A percentile compares a stretch with the other conserved stretches of the same genome.
Conservation (phyloP, 2,329 filamentous ascomycete genomes). For the Colletotrichum destructivum region DNA sequence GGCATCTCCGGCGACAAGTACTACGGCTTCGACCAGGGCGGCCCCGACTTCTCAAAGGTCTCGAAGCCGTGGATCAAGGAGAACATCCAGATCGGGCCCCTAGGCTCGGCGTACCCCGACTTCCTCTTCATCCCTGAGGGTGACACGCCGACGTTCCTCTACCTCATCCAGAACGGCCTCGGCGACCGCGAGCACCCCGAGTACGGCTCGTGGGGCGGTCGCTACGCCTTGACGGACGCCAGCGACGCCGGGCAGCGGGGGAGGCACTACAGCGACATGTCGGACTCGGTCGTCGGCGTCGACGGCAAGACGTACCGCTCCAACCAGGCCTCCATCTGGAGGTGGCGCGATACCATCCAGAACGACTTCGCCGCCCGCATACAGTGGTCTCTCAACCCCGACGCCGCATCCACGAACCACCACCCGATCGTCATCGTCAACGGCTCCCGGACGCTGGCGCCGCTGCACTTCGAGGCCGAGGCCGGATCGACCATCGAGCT, state of each 20-base stretch:
- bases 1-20: conserved; percentile 60
- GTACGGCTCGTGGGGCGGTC: conserved; percentile 66
- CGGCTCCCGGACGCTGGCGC: conserved; percentile 55
- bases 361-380: conserved; percentile 60
- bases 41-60: conserved; percentile 62
- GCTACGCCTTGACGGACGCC: conserved; percentile 56
- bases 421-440: conserved; percentile 61
- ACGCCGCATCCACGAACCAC: conserved; percentile 57
- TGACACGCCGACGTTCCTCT: conserved; percentile 66
- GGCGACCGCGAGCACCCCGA: conserved; percentile 61
- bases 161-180: conserved; percentile 64
- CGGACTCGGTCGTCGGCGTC: conserved; percentile 48
- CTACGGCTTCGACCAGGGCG: conserved; percentile 61
- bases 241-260: conserved; percentile 42
- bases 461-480: conserved; percentile 57
- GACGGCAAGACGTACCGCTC: conserved; percentile 48
- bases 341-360: conserved; percentile 58
- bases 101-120: conserved; percentile 63
- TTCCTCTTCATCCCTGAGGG: conserved; percentile 68
- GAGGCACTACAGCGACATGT: conserved; percentile 49
- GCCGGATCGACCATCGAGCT: conserved; percentile 57
- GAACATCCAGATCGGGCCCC: conserved; percentile 65
- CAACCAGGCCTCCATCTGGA: conserved; percentile 57
- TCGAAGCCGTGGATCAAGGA: conserved; percentile 66
- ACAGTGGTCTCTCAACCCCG: conserved; percentile 52